Evolutionary conservation across 208 protist species (phyloP), one percentile per base, ranked within the genome.

Genomic region (Acanthamoeba lenticulata): DNA sequence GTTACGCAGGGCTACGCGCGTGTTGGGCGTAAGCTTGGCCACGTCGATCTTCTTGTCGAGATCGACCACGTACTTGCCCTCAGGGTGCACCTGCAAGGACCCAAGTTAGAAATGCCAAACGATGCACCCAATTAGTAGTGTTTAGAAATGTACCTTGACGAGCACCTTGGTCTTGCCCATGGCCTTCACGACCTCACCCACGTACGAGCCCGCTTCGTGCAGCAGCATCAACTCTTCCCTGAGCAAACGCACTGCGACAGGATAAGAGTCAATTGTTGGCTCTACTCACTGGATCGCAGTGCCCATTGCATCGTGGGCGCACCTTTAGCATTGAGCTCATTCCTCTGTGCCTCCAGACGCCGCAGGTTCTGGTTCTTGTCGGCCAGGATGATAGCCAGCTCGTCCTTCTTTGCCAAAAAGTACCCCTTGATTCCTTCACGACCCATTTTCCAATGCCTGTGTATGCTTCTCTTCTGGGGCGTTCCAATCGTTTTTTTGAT

Each of bases 11-110:
- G 99, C 99, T 11, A 99, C 99, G 45, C 99, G 98, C 32, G 98
- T 97, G 94, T 99, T 99, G 15, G 99, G 97, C 34, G 97, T 98
- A 29, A 99, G 95, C 24, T 99, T 97, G 3, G 95, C 95, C 32
- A 99, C 96, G 67, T 99, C 98, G 60, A 99, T 98, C 60, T 96
- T 97, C 95, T 99, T 99, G 91, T 99, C 99, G 47, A 99, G 97
- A 94, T 99, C 98, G 27, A 99, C 99, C 38, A 99, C 98, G 95
- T 99, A 98, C 96, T 99, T 99, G 32, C 99, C 99, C 94, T 99
- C 98, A 15, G 98, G 97, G 40, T 98, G 97, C 24, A 98, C 97
- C 97, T 97, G 36, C n/a, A 19, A 72, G 81, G 36, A 40, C 81
- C 29, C 34, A 72, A 72, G 21, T 44, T 9, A 74, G 13, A 74